Base-by-base conservation (phyloP, 176 grass and related monocot genomes). In the Oryza punctata region DNA sequence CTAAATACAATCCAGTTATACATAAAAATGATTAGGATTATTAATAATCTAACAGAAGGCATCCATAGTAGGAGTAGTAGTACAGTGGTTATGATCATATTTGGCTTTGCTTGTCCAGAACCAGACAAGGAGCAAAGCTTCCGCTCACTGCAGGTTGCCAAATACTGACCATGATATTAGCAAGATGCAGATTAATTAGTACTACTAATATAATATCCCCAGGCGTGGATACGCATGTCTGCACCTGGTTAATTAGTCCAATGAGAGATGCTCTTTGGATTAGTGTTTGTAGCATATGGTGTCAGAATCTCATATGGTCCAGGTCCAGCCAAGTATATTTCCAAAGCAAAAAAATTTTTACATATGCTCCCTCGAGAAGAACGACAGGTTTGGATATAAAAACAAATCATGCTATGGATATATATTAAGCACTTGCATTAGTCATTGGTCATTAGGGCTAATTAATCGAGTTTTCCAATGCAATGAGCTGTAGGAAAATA, bases 291-390 rank as follows among this genome's bases (percentile, higher is more conserved):
- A 49, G 6, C 46, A 10, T 32, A 41, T 74, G 11, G 25, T 30
- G 59, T 74, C 70, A 32, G 70, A 82, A 74, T 74, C 72, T 84
- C 63, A 30, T 59, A 59, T 23, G 82, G 32, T 40, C 82, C 63
- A 29, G 15, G 30, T 40, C 82, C 63, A 41, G 11, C 16, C 44
- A 60, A 67, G 64, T 59, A 45, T 70, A 63, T 63, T 85, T 29
- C 24, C 65, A 77, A 78, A 67, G 1, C 4, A 30, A 54, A 63
- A 65, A 70, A 18, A 1, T 35, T 6, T 6, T 15, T 21, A 57
- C n/a, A 10, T 70, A 23, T 63, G 2, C 46, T 32, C 57, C 19
- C 59, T 70, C 47, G 47, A 45, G 46, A 68, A 59, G 46, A 27
- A 30, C 28, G 38, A 23, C 18, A 61, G 3, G 10, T 61, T 75